Evolutionary conservation across 345 rosid species (phyloP), one percentile per base, ranked within the genome.

Genomic region (Ceriops zippeliana): DNA sequence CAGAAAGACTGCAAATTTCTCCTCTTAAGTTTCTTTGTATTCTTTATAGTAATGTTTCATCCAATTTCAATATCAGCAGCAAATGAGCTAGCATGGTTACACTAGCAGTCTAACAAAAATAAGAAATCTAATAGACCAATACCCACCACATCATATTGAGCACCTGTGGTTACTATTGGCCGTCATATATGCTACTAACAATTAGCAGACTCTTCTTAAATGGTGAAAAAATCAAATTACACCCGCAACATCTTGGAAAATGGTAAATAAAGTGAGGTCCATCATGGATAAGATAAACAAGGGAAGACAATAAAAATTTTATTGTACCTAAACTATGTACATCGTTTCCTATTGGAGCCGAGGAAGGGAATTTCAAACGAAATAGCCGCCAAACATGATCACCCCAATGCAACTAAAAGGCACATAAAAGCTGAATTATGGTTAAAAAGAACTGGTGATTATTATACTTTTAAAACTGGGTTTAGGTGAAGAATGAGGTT

Each of bases 371-470:
- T 79, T 76, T 71, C 60, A 82, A 70, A 70, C 71, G 63, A 38
- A 62, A 70, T 62, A 80, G 83, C 86, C 87, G 82, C 85, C 85
- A 72, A 71, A 62, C 38, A 65, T 58, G 77, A 75, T 53, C 80
- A 68, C 24, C 76, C 67, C 76, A 75, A 80, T 70, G 72, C 83
- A 79, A 81, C 75, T 68, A 64, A 56, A 42, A 62, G 26, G 11
- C 46, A 19, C 37, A 52, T 15, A 46, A 63, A 6, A 32, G 4
- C 16, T 22, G 34, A 26, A 56, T 6, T 21, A 56, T 6, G 11
- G 59, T 6, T 56, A 56, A 78, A 62, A 62, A 34, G 4, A 3
- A 22, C 46, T 3, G 47, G 17, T 65, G 21, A 38, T 0, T 24
- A 57, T 38, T 56, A 35, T 27, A 59, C 51, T 4, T 42, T 13